Evolutionary conservation across 768 basidiomycete species (phyloP).

Genomic region (Podaxis pistillaris): DNA sequence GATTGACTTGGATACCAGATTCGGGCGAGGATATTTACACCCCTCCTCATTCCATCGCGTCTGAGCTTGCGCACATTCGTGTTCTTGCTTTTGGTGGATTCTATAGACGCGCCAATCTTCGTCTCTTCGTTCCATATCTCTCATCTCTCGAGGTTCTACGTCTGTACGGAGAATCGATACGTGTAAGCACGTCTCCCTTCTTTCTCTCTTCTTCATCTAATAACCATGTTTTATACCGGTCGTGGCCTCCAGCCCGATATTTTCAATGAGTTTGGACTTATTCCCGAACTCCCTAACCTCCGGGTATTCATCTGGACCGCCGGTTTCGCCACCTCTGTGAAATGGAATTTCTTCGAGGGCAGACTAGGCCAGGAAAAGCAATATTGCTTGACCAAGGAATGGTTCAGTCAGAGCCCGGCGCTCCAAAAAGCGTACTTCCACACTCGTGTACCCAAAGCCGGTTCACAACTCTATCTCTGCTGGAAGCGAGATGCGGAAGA

Average conservation of each 20-base stretch:
- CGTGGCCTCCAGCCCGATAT: not conserved
- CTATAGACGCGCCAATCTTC: not conserved
- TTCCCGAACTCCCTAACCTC: not conserved
- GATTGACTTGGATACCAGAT: constrained; percentile 4
- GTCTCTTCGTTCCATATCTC: not conserved
- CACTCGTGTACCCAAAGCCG: not conserved
- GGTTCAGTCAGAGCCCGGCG: not conserved
- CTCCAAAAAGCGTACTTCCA: constrained; percentile 1
- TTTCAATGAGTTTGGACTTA: not conserved
- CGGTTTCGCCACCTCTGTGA: not conserved
- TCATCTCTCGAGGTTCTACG: not conserved
- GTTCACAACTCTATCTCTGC: not conserved
- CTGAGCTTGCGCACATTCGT: not conserved
- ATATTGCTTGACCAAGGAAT: not conserved
- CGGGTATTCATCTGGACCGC: constrained; percentile 4
- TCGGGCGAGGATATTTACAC: not conserved
- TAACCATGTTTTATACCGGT: not conserved
- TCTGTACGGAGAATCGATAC: not conserved
- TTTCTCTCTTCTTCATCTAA: not conserved
- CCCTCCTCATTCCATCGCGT: not conserved
- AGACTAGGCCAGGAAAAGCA: not conserved
- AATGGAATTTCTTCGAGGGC: not conserved
- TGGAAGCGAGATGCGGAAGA: not conserved
- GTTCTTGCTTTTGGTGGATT: not conserved
- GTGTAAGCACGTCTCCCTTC: not conserved